Conservation (phyloP, 148 eudicot species). For the Spergularia marina region DNA sequence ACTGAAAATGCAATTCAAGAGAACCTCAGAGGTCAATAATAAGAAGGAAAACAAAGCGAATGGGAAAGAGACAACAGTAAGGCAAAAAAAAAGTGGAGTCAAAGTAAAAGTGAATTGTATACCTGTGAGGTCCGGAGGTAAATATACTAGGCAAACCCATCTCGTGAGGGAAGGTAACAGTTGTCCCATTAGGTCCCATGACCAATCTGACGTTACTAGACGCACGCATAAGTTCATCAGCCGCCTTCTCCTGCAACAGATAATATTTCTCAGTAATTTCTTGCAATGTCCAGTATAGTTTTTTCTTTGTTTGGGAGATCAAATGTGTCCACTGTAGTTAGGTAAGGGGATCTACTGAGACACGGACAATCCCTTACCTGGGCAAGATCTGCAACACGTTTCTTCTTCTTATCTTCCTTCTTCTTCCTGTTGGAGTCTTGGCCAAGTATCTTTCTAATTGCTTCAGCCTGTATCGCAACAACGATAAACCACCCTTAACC, state of each 20-base stretch:
- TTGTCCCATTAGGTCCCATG: conserved; percentile 71
- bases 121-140: conserved; percentile 57
- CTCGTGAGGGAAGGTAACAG: conserved; percentile 66
- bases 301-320: no score
- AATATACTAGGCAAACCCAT: conserved; percentile 71
- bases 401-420: conserved; percentile 81
- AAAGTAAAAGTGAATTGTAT: conserved; percentile 2
- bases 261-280: conserved; percentile 7
- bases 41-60: neutral
- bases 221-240: conserved; percentile 52
- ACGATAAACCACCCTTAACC: conserved; percentile 16
- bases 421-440: conserved; percentile 95
- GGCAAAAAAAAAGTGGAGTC: no score
- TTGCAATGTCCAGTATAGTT: neutral
- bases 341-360: neutral
- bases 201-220: conserved; percentile 58
- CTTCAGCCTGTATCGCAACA: conserved; percentile 66
- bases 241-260: conserved; percentile 66
- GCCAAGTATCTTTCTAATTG: conserved; percentile 92
- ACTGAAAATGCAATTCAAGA: conserved; percentile 35
- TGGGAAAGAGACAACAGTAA: neutral
- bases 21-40: neutral
- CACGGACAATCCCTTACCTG: conserved; percentile 45
- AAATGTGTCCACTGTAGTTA: neutral
- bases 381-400: conserved; percentile 80